These are phyloP conservation scores for Pythium chondricola DNA, from an alignment of 352 stramenopile genomes.

Conservation along the genomic window DNA sequence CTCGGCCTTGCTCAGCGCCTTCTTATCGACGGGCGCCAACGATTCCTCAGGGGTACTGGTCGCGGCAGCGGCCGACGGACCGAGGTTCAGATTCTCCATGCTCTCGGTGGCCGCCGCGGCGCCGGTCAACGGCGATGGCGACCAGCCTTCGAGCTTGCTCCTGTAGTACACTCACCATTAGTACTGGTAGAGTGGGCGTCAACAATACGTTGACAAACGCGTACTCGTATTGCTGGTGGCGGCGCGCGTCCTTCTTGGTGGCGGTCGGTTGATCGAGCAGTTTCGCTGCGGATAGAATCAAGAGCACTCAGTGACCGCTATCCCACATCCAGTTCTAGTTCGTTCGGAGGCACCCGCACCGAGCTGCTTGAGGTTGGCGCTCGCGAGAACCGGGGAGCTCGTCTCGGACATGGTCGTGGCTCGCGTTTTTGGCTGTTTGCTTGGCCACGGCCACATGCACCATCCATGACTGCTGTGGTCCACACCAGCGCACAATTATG, in stretches of 20 bases:
- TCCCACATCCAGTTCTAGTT: too few species aligned
- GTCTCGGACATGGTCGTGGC: conserved; percentile 7
- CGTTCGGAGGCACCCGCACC: conserved; percentile 1
- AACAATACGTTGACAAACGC: neutral
- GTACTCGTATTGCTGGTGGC: conserved; percentile 1
- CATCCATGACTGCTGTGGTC: too few species aligned
- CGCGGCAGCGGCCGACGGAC: conserved; percentile 13
- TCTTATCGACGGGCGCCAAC: conserved; percentile 14
- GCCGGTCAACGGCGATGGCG: conserved; percentile 26
- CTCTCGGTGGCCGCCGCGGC: neutral
- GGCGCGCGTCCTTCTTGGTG: neutral
- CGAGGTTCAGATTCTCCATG: conserved; percentile 56
- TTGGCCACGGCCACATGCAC: neutral
- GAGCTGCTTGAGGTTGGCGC: conserved; percentile 11
- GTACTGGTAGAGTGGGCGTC: neutral
- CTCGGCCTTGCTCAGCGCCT: conserved; percentile 55
- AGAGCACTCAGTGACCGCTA: too few species aligned
- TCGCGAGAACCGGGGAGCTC: conserved; percentile 13
- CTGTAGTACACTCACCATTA: conserved; percentile 9
- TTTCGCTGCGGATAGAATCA: too few species aligned
- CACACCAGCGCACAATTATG: neutral
- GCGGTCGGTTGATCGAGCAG: neutral
- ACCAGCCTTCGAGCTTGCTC: conserved; percentile 60
- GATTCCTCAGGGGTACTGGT: neutral
- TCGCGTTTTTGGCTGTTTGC: too few species aligned